Base-by-base conservation (phyloP, 805 yeast genomes). In the Lipomyces japonicus region DNA sequence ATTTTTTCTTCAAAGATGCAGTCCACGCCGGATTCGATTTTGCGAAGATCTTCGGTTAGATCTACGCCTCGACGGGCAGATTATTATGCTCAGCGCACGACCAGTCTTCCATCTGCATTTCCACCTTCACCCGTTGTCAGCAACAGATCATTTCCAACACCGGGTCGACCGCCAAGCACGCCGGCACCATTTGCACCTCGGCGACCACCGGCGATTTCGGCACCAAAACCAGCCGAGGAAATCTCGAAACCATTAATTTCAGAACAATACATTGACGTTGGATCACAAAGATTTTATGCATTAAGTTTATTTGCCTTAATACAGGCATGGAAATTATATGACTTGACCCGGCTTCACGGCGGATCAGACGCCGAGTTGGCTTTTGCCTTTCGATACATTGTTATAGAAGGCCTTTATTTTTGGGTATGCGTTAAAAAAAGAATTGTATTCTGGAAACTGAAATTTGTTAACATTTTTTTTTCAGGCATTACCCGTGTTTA, bases 301-400 rank as follows among this genome's bases (percentile, higher is more conserved):
- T 65, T 82, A n/a, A 77, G 86, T 1, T 53, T 86, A 9, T 86
- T 88, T 63, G 71, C 77, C 1, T 72, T 85, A 30, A 73, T 91
- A n/a, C 97, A 90, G 66, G 78, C 86, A n/a, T 85, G 85, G 78
- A 91, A 93, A 64, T 49, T 86, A 1, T 86, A 84, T 59, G 95
- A 87, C 63, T 67, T 86, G 37, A 68, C 82, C 30, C 65, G 80
- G 21, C 68, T 86, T 50, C 81, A 81, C 59, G 67, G 68, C 3
- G 69, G 75, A 62, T 62, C 74, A 44, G 67, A 72, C 61, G 74
- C 80, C 53, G 73, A 78, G 63, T 71, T 78, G 68, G 72, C 75
- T 18, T 86, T 85, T 63, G 70, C 86, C 19, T 61, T 83, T 55
- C 87, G 88, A 64, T 90, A 86, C 64, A 71, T 82, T 50, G 62